These are phyloP conservation scores for Lasiodiplodia hormozganensis DNA, from an alignment of 2,329 filamentous ascomycete species.

Conservation along the genomic window DNA sequence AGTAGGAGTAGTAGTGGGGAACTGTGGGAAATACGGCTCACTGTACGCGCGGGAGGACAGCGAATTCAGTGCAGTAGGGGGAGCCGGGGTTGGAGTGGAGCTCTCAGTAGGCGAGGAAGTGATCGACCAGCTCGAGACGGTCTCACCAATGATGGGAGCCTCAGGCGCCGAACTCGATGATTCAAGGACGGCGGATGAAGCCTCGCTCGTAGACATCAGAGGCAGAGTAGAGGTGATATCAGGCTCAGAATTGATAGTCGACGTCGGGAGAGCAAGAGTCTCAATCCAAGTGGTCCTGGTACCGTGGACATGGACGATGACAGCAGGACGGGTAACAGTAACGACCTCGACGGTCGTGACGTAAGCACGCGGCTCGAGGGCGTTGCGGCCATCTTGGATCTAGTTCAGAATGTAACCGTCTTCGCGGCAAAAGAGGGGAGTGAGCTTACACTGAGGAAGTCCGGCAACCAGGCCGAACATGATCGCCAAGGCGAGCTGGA, in stretches of 20 bases:
- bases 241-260: background rate
- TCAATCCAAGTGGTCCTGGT: conserved; percentile 9
- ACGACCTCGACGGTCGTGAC: conserved; percentile 19
- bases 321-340: conserved; percentile 13
- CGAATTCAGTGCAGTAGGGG: background rate
- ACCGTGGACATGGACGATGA: conserved; percentile 19
- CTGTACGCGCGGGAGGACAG: conserved; percentile 1
- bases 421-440: background rate
- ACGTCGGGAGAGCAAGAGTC: background rate
- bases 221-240: background rate
- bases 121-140: background rate
- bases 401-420: background rate
- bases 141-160: background rate
- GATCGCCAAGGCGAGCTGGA: conserved; percentile 12
- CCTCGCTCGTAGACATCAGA: background rate
- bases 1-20: background rate
- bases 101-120: background rate
- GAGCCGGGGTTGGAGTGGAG: background rate
- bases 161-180: background rate
- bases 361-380: conserved; percentile 15
- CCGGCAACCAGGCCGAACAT: conserved; percentile 20
- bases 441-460: conserved; percentile 10
- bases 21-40: background rate
- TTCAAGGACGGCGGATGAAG: background rate
- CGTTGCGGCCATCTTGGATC: background rate